These are phyloP conservation scores for Neonothopanus nambi DNA, from an alignment of 1,284 basidiomycete species.

Conservation along the genomic window DNA sequence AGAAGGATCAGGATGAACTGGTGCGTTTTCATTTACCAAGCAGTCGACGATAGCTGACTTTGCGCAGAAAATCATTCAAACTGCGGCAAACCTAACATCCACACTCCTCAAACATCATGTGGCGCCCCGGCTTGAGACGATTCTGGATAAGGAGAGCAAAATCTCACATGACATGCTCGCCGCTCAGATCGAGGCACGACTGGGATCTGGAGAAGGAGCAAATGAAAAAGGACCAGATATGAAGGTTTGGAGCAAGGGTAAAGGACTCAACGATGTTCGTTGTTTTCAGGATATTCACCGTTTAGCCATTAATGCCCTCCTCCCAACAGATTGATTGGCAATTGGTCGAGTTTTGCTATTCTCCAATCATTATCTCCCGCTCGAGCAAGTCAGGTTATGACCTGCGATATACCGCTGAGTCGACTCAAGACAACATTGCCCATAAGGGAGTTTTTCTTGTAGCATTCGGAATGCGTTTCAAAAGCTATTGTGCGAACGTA, in stretches of 20 bases:
- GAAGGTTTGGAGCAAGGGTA: constrained; percentile 86
- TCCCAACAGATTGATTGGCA: constrained; percentile 76
- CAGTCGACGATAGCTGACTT: background rate
- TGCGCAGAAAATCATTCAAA: constrained; percentile 72
- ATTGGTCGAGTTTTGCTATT: constrained; percentile 90
- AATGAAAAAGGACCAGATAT: constrained; percentile 80
- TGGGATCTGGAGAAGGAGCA: constrained; percentile 82
- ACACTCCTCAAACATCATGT: constrained; percentile 87
- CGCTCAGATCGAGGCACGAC: constrained; percentile 80
- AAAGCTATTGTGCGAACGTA: constrained; percentile 90
- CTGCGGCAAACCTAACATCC: constrained; percentile 79
- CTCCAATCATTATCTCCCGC: constrained; percentile 94
- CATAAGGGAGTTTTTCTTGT: constrained; percentile 91
- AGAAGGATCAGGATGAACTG: constrained; percentile 90
- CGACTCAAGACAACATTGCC: constrained; percentile 80
- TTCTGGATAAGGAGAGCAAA: constrained; percentile 89
- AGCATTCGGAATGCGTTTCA: constrained; percentile 90
- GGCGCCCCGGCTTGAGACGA: constrained; percentile 85
- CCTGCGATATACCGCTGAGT: constrained; percentile 84
- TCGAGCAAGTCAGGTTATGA: constrained; percentile 84
- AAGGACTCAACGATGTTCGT: constrained; percentile 71
- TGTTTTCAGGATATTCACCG: background rate
- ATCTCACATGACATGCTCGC: constrained; percentile 88
- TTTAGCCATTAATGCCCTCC: background rate
- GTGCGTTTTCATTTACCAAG: constrained; percentile 47